These are phyloP conservation scores for Bipolaris zeicola DNA, from an alignment of 2,329 filamentous ascomycete genomes.

Conservation along the genomic window DNA sequence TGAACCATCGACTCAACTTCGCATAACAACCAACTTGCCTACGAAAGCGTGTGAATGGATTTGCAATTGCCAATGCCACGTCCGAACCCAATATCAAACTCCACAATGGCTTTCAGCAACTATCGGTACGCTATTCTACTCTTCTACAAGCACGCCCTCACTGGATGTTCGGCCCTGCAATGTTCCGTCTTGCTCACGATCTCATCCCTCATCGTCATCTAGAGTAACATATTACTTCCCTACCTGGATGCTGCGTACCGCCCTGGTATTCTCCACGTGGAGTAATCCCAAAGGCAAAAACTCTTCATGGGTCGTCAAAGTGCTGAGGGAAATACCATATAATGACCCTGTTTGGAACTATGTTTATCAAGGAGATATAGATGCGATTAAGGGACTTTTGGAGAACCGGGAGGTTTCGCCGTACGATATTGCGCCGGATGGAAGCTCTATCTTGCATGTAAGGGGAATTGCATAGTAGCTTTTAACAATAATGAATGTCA, in stretches of 20 bases:
- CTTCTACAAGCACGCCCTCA: background rate
- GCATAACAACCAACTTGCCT: background rate
- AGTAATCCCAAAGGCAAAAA: background rate
- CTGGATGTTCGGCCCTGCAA: background rate
- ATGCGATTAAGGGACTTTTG: background rate
- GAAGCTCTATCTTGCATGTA: background rate
- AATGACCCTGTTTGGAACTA: background rate
- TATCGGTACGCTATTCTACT: background rate
- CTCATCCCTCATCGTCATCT: background rate
- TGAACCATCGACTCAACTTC: background rate
- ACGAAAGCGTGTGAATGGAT: background rate
- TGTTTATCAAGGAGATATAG: background rate
- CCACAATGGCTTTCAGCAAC: background rate
- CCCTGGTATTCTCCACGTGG: background rate
- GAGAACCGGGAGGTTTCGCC: background rate
- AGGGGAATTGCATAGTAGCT: background rate
- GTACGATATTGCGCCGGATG: background rate
- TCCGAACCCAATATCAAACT: background rate
- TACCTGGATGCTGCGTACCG: background rate
- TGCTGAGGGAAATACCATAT: background rate
- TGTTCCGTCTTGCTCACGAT: background rate
- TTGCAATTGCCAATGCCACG: background rate
- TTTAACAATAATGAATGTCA: background rate
- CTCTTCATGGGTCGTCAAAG: background rate
- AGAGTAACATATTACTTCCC: background rate